These are phyloP conservation scores for Ophiocordyceps camponoti-saundersi DNA, from an alignment of 2,329 filamentous ascomycete genomes.

Conservation along the genomic window DNA sequence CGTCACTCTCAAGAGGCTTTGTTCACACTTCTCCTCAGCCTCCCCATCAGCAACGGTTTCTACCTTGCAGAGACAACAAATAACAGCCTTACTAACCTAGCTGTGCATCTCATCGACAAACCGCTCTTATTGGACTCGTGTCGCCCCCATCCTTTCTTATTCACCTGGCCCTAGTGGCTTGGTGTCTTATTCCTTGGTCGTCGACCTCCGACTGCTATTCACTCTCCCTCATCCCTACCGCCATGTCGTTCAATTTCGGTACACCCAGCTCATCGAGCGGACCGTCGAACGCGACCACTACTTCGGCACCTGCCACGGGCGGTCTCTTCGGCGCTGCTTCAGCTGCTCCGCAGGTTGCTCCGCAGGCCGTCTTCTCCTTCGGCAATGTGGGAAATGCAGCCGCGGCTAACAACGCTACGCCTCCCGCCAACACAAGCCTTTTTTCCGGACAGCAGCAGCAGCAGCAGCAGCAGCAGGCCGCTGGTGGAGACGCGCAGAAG, in stretches of 20 bases:
- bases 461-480: constrained; percentile 12
- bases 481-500: constrained; percentile 8
- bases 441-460: constrained; percentile 16
- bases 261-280: constrained; percentile 15
- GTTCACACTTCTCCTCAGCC: too few species aligned
- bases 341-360: constrained; percentile 9
- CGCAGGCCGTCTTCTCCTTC: constrained; percentile 24
- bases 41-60: too few species aligned
- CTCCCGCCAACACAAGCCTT: constrained; percentile 10
- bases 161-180: constrained; percentile 2
- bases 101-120: too few species aligned
- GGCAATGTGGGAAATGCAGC: constrained; percentile 10
- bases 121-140: too few species aligned
- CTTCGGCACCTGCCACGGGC: constrained; percentile 21
- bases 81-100: too few species aligned
- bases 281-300: constrained; percentile 13
- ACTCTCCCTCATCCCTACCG: constrained; percentile 2
- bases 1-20: too few species aligned
- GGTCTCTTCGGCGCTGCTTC: constrained; percentile 21
- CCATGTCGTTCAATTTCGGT: constrained; percentile 24
- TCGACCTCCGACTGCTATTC: too few species aligned
- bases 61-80: too few species aligned
- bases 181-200: not conserved
- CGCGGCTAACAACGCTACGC: constrained; percentile 11
- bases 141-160: not conserved